Evolutionary conservation across 2,329 filamentous ascomycete genomes (phyloP).

Genomic region (Davidsoniella virescens): DNA sequence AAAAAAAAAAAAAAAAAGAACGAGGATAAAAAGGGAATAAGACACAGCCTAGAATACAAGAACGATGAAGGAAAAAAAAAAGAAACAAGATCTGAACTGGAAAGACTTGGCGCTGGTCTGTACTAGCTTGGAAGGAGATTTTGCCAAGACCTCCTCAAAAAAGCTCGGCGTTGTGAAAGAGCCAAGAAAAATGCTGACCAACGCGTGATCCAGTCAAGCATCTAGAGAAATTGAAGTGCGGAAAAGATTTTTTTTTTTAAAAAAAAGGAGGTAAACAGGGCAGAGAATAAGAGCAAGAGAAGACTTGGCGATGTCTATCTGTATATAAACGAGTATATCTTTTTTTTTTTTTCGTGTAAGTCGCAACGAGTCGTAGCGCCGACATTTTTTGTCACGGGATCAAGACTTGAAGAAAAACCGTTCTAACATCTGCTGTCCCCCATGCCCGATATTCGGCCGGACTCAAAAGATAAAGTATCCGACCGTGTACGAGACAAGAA

Average conservation of each 20-base stretch:
- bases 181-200: conserved; percentile 10
- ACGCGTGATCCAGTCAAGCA: conserved; percentile 12
- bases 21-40: neutral
- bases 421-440: too few species aligned
- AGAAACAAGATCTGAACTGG: conserved; percentile 1
- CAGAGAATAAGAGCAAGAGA: neutral
- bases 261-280: neutral
- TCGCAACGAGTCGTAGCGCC: neutral
- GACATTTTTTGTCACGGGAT: too few species aligned
- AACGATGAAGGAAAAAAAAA: neutral
- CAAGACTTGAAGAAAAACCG: too few species aligned
- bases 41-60: neutral
- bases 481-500: too few species aligned
- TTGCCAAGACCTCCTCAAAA: conserved; percentile 10
- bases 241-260: too few species aligned
- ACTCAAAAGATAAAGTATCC: too few species aligned
- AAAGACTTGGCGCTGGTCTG: conserved; percentile 10
- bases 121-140: conserved; percentile 9
- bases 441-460: too few species aligned
- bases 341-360: neutral
- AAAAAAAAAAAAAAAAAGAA: neutral
- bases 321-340: neutral
- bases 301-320: neutral
- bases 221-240: neutral
- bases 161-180: conserved; percentile 11